Evolutionary conservation across 2,329 filamentous ascomycete genomes (phyloP), one percentile per base, ranked within the genome.

Genomic region (Gremmenia infestans): DNA sequence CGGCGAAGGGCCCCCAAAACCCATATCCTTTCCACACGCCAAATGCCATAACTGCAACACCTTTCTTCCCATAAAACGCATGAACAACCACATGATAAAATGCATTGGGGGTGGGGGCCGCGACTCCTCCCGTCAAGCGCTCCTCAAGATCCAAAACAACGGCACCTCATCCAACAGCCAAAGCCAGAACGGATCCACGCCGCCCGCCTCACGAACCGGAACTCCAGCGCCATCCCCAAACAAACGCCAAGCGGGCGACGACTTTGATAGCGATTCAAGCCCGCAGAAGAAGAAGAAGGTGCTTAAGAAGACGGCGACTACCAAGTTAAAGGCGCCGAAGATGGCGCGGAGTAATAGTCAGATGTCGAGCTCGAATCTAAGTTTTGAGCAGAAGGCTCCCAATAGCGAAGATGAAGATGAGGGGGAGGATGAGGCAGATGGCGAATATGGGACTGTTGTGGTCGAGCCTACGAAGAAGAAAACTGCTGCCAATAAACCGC

Each of bases 41-140:
- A 86, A 83, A 23, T 87, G 83, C 70, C 83, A 81, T 73, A 85
- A 85, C 66, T 87, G 83, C 75, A 85, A 84, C 67, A 78, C 81
- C 25, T 85, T 82, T 68, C 82, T 86, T 52, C 76, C 85, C 55
- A 82, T 86, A 51, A 85, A 82, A 53, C 78, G 83, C 42, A 73
- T 87, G 59, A 86, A 85, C 69, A 85, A 85, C 60, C 83, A 87
- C 70, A 86, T 87, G 82, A 81, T 81, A 36, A 84, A 81, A 17
- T 86, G 83, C 67, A 86, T 86, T 58, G 83, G 82, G 45, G 86
- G 85, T 67, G 84, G 81, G 62, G 82, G 83, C 23, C 77, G 83
- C 36, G 84, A 81, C 61, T 82, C 83, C 14, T 84, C 82, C 59
- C 75, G 82, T 55, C 81, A 81, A 7, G 83, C 83, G 11, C 80